Percentiles rank a stretch among this genome's conserved stretches.
These are phyloP conservation scores for Meripilus lineatus DNA, from an alignment of 1,284 basidiomycete genomes.

Conservation along the genomic window DNA sequence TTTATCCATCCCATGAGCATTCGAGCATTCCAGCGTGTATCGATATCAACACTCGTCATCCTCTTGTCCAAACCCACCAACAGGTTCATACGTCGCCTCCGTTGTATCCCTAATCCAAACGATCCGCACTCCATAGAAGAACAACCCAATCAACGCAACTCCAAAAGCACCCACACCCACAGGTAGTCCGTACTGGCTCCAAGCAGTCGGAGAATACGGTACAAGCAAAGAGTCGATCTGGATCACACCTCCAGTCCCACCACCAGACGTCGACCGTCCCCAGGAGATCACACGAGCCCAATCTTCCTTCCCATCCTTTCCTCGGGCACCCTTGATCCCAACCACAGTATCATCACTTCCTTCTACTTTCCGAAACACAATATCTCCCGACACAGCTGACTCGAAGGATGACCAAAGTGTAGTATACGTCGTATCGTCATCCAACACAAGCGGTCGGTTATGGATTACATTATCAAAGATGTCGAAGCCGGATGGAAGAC, in stretches of 20 bases:
- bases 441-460: slow-evolving; percentile 68
- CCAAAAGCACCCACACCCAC: slow-evolving; percentile 53
- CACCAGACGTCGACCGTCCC: slow-evolving; percentile 75
- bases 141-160: slow-evolving; percentile 52
- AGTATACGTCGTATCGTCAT: slow-evolving; percentile 66
- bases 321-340: slow-evolving; percentile 86
- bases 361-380: slow-evolving; percentile 68
- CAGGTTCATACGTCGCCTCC: slow-evolving; percentile 81
- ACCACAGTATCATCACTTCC: slow-evolving; percentile 31
- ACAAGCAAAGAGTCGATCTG: slow-evolving; percentile 80
- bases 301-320: slow-evolving; percentile 63
- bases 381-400: slow-evolving; percentile 67
- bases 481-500: slow-evolving; percentile 17
- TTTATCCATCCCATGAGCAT: no score
- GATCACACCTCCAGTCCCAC: slow-evolving; percentile 79
- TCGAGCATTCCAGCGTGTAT: neutral
- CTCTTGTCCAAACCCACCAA: slow-evolving; percentile 69
- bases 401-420: slow-evolving; percentile 56
- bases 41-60: slow-evolving; percentile 40
- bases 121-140: slow-evolving; percentile 65
- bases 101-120: slow-evolving; percentile 69
- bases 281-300: slow-evolving; percentile 77
- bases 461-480: slow-evolving; percentile 44
- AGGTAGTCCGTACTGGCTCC: slow-evolving; percentile 65
- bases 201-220: slow-evolving; percentile 87